A percentile compares a stretch with the other conserved stretches of the same genome.
Conservation (phyloP, 805 yeast species). For the Sungouiella thailandica region DNA sequence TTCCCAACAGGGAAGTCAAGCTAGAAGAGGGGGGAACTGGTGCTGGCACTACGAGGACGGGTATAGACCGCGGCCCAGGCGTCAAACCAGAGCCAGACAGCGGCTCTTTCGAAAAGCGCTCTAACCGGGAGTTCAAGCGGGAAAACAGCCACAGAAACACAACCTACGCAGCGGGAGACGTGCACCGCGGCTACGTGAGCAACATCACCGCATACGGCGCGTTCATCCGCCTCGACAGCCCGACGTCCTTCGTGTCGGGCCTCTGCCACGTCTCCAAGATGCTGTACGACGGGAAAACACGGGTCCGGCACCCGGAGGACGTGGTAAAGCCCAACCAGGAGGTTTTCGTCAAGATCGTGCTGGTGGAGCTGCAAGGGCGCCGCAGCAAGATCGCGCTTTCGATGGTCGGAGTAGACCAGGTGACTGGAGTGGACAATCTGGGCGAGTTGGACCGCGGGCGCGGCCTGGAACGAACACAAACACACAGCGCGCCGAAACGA, state of each 20-base stretch:
- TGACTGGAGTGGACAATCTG: constrained; percentile 45
- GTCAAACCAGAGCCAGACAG: neutral
- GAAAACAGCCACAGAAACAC: neutral
- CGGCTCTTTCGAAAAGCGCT: neutral
- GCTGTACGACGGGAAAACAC: constrained; percentile 34
- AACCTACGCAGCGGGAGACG: constrained; percentile 27
- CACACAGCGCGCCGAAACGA: constrained; percentile 11
- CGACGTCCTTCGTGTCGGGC: constrained; percentile 42
- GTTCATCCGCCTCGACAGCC: constrained; percentile 49
- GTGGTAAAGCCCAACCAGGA: constrained; percentile 50
- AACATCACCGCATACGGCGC: constrained; percentile 71
- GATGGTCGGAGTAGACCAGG: constrained; percentile 71
- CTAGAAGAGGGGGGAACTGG: too few species aligned
- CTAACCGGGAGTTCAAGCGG: neutral
- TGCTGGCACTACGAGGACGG: neutral
- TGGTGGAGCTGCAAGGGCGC: constrained; percentile 13
- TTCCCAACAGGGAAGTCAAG: too few species aligned
- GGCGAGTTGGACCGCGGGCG: constrained; percentile 17
- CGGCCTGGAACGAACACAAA: constrained; percentile 5
- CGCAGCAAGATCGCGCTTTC: constrained; percentile 50
- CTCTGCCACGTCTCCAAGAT: constrained; percentile 77
- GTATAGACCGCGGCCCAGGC: neutral
- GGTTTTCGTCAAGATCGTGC: constrained; percentile 58
- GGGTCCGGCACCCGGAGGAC: constrained; percentile 57
- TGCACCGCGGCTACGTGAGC: constrained; percentile 59